These are phyloP conservation scores for Bimuria novae-zelandiae DNA, from an alignment of 2,329 filamentous ascomycete genomes.

Conservation along the genomic window DNA sequence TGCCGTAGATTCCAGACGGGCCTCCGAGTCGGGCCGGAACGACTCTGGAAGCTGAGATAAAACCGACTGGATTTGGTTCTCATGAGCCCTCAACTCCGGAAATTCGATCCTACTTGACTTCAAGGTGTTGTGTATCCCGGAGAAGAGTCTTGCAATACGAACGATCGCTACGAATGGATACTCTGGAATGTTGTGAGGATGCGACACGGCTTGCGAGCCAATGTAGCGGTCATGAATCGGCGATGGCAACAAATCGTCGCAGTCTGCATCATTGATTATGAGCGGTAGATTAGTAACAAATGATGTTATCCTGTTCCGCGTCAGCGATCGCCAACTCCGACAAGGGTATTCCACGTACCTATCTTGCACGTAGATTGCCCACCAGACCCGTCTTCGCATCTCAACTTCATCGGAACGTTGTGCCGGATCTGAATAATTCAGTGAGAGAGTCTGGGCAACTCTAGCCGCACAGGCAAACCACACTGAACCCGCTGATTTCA, in stretches of 20 bases:
- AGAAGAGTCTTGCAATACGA: constrained; percentile 78
- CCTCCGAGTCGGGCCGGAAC: constrained; percentile 69
- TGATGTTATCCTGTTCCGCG: constrained; percentile 65
- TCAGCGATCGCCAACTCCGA: constrained; percentile 24
- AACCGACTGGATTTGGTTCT: constrained; percentile 78
- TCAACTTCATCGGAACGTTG: constrained; percentile 80
- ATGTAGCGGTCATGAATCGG: constrained; percentile 81
- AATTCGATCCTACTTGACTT: constrained; percentile 65
- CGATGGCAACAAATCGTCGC: constrained; percentile 79
- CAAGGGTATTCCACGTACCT: constrained; percentile 64
- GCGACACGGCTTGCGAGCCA: constrained; percentile 55
- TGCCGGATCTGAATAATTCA: constrained; percentile 75
- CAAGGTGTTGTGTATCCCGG: constrained; percentile 72
- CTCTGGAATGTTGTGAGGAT: constrained; percentile 47
- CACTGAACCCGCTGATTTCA: constrained; percentile 81
- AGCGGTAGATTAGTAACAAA: constrained; percentile 81
- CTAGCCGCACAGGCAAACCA: constrained; percentile 83
- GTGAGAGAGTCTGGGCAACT: constrained; percentile 79
- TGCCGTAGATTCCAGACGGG: constrained; percentile 72
- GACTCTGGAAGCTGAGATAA: constrained; percentile 74
- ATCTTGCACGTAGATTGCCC: constrained; percentile 90
- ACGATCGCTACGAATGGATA: constrained; percentile 78
- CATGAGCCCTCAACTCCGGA: constrained; percentile 74
- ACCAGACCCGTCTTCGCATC: constrained; percentile 88
- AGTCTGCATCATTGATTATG: constrained; percentile 85